These are phyloP conservation scores for Sugiyamaella mastotermitis DNA, from an alignment of 805 yeast species.

Conservation along the genomic window DNA sequence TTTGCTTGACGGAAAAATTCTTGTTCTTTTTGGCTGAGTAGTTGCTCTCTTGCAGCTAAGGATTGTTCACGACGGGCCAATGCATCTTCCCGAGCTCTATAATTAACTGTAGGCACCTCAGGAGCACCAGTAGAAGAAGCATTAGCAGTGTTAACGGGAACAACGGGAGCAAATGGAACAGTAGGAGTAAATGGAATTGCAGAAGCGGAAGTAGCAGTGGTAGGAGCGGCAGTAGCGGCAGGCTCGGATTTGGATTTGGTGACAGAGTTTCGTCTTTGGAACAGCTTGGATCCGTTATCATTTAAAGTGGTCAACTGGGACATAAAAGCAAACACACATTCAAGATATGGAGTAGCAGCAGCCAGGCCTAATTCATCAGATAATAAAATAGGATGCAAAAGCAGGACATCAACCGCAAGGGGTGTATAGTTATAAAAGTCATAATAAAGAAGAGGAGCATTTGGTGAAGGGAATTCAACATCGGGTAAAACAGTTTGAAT, in stretches of 20 bases:
- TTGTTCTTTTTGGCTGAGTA: slow-evolving; percentile 1
- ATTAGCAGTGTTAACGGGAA: not conserved
- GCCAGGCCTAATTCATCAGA: slow-evolving; percentile 58
- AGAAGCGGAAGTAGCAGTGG: not conserved
- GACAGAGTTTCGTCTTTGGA: slow-evolving; percentile 2
- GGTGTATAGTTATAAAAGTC: slow-evolving; percentile 54
- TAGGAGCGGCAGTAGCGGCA: slow-evolving; percentile 2
- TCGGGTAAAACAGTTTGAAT: slow-evolving; percentile 1
- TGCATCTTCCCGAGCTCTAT: slow-evolving; percentile 18
- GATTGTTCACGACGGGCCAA: slow-evolving; percentile 18
- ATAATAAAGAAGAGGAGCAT: slow-evolving; percentile 44
- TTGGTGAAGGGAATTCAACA: slow-evolving; percentile 5
- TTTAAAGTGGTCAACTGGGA: slow-evolving; percentile 30
- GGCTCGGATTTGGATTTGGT: slow-evolving; percentile 2
- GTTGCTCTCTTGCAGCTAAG: slow-evolving; percentile 16
- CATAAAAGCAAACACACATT: slow-evolving; percentile 63
- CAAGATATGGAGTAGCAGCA: slow-evolving; percentile 70
- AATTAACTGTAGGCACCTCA: too few relatives aligned
- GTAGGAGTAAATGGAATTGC: not conserved
- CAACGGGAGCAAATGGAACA: not conserved
- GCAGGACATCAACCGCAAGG: slow-evolving; percentile 64
- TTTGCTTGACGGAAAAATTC: too few relatives aligned
- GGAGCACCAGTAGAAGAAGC: slow-evolving; percentile 1
- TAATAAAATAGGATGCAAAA: slow-evolving; percentile 78
- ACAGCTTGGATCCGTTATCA: slow-evolving; percentile 4